Base-by-base conservation (phyloP, 306 rosid species). In the Gastrolobium villosum region DNA sequence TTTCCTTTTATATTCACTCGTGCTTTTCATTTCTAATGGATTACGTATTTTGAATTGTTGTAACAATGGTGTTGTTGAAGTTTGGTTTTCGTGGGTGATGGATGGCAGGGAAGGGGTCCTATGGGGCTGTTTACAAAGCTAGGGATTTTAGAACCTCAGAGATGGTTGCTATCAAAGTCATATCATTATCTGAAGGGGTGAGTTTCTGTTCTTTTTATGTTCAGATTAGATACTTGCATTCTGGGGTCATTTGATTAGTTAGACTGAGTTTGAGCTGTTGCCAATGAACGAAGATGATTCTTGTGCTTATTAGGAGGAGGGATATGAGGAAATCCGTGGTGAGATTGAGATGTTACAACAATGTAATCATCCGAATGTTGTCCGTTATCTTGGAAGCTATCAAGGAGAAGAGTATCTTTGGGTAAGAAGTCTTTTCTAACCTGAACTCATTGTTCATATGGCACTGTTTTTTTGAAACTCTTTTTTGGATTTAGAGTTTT, bases 341-440 rank as follows among this genome's bases (percentile, higher is more conserved):
- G 99, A 95, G 86, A 95, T 95, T 30, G 99, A 95, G 87, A 95
- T 93, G 97, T 88, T 95, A 84, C 98, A 95, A 88, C 99, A 93
- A 75, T 95, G 98, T 83, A 93, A 89, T 81, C 99, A 95, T 87
- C 99, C 99, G 0, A 95, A 95, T 83, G 99, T 95, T 61, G 99
- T 95, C 30, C 96, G 99, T 70, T 95, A 95, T 78, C 92, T 95
- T 63, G 99, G 98, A 83, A 95, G 99, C 87, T 95, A 92, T 81
- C 99, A 95, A 83, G 99, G 99, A 81, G 99, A 95, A 81, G 99
- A 95, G 81, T 93, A 91, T 86, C 99, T 95, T 77, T 95, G 99
- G 99, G 99, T 95, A 88, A 81, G 86, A 74, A 54, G 28, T 30
- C 5, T 41, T 77, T n/a, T 62, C 14, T 41, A 32, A 56, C 31